Evolutionary conservation across 176 grass and related monocot genomes (phyloP), one percentile per base, ranked within the genome.

Genomic region (Carex kokanica): DNA sequence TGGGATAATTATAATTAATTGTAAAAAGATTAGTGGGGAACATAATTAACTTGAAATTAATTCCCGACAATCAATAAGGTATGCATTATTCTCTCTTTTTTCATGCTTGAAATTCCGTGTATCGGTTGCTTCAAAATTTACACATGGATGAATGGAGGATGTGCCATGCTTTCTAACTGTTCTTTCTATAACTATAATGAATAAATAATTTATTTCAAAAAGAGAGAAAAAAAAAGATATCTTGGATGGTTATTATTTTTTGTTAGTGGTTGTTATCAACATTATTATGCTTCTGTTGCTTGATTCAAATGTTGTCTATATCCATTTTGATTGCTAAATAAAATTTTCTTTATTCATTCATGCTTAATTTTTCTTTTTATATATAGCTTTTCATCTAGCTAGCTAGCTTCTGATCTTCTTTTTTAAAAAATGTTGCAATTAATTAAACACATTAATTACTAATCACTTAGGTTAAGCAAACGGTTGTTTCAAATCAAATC

Each of bases 21-120:
- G 73, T 78, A 78, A 78, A 56, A 78, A 56, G 49, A 78, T 78
- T 78, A 78, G 51, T 56, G 73, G 73, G 73, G 73, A 74, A 78
- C 13, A 82, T 38, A 38, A 38, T 82, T 67, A 82, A 82, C 80
- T 82, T 52, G 8, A 68, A 82, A 64, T 82, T 67, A 82, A 82
- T 64, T 68, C 80, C 60, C 80, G 59, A 82, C 15, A 27, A 82
- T 82, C 23, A 52, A 62, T 60, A 27, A 51, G 69, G 55, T 77
- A 54, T 55, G n/a, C 52, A 54, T 77, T 31, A 12, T 64, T 64
- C 24, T 23, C 21, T 41, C 31, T 75, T 54, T 24, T 32, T 74
- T 78, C 13, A 78, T 78, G 51, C 51, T 77, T 29, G 13, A 55
- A 54, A 54, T 77, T 77, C 73, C 6, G 21, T 32, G 51, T 18